Evolutionary conservation across 176 grass and related monocot species (phyloP).

Genomic region (Oryza glaberrima): DNA sequence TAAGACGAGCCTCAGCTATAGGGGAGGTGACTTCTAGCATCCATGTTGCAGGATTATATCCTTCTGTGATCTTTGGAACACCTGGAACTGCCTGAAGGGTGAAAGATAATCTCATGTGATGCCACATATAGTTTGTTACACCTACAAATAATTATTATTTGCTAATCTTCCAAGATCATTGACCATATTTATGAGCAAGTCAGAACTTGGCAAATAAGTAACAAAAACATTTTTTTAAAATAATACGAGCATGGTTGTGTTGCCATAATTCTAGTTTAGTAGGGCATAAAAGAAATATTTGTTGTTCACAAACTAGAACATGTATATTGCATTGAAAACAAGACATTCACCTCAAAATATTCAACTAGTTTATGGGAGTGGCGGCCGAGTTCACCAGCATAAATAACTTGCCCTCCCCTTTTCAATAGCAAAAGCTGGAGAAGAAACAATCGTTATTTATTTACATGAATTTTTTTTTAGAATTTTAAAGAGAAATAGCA

Average conservation of each 20-base stretch:
- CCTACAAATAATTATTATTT: neutral
- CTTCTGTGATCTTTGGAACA: slow-evolving; percentile 70
- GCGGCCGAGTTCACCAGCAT: slow-evolving; percentile 79
- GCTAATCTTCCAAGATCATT: neutral
- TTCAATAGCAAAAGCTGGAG: slow-evolving; percentile 88
- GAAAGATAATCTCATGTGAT: neutral
- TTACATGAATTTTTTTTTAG: neutral
- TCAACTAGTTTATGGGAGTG: slow-evolving; percentile 78
- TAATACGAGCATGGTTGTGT: neutral
- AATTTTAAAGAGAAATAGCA: neutral
- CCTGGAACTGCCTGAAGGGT: slow-evolving; percentile 73
- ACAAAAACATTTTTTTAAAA: neutral
- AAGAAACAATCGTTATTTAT: slow-evolving; percentile 17
- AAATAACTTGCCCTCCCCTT: slow-evolving; percentile 84
- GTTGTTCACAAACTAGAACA: neutral
- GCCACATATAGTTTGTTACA: slow-evolving; percentile 3
- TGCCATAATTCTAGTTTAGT: neutral
- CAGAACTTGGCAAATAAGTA: neutral
- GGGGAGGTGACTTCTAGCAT: slow-evolving; percentile 78
- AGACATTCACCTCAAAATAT: slow-evolving; percentile 71
- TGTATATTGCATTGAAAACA: neutral
- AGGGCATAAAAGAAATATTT: neutral
- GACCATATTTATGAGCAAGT: neutral
- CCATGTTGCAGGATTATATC: slow-evolving; percentile 95
- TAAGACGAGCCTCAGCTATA: slow-evolving; percentile 58